A percentile compares a stretch with the other conserved stretches of the same genome.
These are phyloP conservation scores for Trebouxia gelatinosa DNA, from an alignment of 163 green algal genomes.

Conservation along the genomic window DNA sequence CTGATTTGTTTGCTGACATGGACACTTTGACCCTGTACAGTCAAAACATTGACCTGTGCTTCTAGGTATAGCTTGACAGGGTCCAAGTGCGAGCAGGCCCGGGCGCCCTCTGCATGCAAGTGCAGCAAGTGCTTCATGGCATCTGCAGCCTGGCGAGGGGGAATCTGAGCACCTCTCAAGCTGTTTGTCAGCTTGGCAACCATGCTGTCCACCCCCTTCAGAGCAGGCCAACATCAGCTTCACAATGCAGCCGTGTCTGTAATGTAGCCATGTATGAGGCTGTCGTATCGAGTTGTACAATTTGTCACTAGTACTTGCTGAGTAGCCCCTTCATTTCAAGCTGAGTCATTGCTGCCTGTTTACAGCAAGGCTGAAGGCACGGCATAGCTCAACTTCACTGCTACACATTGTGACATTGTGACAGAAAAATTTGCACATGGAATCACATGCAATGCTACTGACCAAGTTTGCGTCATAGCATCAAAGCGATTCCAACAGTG, in stretches of 20 bases:
- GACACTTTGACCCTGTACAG: neutral
- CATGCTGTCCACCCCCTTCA: constrained; percentile 45
- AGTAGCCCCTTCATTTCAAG: too few species aligned
- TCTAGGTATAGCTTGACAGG: constrained; percentile 44
- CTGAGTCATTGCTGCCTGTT: too few species aligned
- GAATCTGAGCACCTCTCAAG: constrained; percentile 36
- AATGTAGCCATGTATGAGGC: neutral
- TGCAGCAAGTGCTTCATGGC: constrained; percentile 48
- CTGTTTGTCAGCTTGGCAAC: constrained; percentile 39
- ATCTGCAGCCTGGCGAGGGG: constrained; percentile 29
- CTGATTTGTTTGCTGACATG: neutral
- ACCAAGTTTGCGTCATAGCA: neutral
- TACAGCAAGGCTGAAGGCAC: too few species aligned
- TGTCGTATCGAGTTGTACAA: neutral
- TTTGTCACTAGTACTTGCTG: too few species aligned
- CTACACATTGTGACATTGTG: too few species aligned
- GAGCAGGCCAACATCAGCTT: neutral
- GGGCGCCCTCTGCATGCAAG: constrained; percentile 50
- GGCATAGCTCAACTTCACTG: too few species aligned
- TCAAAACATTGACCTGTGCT: constrained; percentile 31
- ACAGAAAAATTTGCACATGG: too few species aligned
- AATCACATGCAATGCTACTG: too few species aligned
- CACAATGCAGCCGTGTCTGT: neutral
- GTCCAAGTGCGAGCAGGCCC: constrained; percentile 38
- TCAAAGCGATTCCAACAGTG: neutral